phyloP scores from a whole-genome alignment of 805 yeast genomes.

The Suhomyces canberraensis region DNA sequence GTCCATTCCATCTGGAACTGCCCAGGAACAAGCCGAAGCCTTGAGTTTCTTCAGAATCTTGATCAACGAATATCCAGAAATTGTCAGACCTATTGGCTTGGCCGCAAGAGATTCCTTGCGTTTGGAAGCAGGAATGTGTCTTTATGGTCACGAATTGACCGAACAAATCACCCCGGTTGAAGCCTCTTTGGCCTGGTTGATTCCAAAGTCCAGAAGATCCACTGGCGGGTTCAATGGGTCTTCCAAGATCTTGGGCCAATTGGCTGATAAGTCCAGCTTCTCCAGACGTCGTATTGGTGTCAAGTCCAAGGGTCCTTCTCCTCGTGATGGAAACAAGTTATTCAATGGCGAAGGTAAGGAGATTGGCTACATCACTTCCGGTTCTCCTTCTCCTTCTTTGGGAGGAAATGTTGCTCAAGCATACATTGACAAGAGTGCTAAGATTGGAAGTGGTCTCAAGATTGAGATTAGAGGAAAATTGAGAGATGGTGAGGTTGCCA shows the following conservation, averaged over 20 bases:
- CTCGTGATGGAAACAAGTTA: conserved; percentile 74
- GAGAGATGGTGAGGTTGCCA: conserved; percentile 71
- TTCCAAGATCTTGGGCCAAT: conserved; percentile 62
- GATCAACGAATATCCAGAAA: conserved; percentile 47
- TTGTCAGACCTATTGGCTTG: conserved; percentile 83
- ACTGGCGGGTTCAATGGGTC: conserved; percentile 71
- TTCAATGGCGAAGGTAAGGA: conserved; percentile 51
- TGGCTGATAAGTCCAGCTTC: conserved; percentile 59
- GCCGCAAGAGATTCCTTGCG: conserved; percentile 98
- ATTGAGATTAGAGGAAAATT: conserved; percentile 82
- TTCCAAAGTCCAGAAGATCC: conserved; percentile 75
- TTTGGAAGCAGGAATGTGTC: conserved; percentile 97
- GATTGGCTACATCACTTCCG: conserved; percentile 58
- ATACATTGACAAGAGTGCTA: conserved; percentile 69
- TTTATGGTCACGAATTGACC: conserved; percentile 88
- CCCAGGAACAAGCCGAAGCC: conserved; percentile 44
- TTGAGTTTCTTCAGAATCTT: conserved; percentile 59
- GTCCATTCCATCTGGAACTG: conserved; percentile 55
- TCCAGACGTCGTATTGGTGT: conserved; percentile 70
- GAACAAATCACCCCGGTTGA: conserved; percentile 83
- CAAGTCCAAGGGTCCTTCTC: conserved; percentile 81
- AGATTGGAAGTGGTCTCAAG: conserved; percentile 67
- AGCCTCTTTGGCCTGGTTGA: conserved; percentile 85
- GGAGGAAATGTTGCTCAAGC: conserved; percentile 89
- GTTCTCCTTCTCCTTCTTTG: conserved; percentile 58